A percentile compares a stretch with the other conserved stretches of the same genome.
These are phyloP conservation scores for Podila clonocystis DNA, from an alignment of 192 early-diverging fungal genomes.

Conservation along the genomic window DNA sequence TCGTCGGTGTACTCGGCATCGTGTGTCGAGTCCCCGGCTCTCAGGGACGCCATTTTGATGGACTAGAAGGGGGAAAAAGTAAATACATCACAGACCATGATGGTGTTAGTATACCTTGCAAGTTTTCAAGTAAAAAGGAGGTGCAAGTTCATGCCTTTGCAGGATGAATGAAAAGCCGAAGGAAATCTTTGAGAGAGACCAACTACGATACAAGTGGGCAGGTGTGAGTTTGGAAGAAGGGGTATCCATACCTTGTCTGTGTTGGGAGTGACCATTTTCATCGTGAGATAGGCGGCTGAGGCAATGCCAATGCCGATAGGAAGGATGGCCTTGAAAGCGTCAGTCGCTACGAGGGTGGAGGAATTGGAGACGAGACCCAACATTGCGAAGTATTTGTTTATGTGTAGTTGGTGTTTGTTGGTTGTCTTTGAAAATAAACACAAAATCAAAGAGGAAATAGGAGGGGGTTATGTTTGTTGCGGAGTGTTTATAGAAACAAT, in stretches of 20 bases:
- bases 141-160: neutral
- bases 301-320: conserved; percentile 40
- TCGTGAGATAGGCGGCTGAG: conserved; percentile 28
- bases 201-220: neutral
- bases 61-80: conserved; percentile 5
- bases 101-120: neutral
- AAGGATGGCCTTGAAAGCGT: conserved; percentile 17
- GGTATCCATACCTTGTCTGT: neutral
- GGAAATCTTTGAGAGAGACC: neutral
- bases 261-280: conserved; percentile 1
- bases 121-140: neutral
- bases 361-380: conserved; percentile 23
- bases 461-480: neutral
- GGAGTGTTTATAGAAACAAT: neutral
- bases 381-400: conserved; percentile 12
- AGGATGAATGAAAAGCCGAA: no score
- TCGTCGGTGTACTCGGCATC: conserved; percentile 23
- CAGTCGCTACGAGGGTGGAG: conserved; percentile 4
- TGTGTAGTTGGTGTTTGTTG: no score
- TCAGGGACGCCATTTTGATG: conserved; percentile 15
- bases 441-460: no score
- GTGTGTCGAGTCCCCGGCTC: conserved; percentile 28
- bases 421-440: no score
- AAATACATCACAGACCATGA: neutral
- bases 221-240: neutral